Base-by-base conservation (phyloP, 1,284 basidiomycete genomes). In the Cryptococcus maquisensis region DNA sequence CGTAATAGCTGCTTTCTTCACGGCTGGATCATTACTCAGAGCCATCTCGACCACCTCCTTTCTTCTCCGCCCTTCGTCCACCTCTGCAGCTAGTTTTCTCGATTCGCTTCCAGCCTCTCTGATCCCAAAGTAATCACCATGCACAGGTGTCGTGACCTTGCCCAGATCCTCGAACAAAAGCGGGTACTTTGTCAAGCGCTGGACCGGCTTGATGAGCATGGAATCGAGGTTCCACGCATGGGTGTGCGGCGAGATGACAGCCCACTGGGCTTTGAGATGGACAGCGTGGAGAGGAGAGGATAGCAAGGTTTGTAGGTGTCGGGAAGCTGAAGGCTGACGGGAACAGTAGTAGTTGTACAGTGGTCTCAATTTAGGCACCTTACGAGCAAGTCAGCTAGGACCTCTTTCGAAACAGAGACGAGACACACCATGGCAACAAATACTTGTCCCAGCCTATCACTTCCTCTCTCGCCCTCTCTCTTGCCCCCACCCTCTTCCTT, bases 171-270 rank as follows among this genome's bases (percentile, higher is more conserved):
- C 77, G 38, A 97, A 84, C 18, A 97, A 82, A 12, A 96, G 81
- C 0, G 93, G 87, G 70, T 97, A 97, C 72, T 95, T 96, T 62
- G 92, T 83, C 46, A 94, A 81, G n/a, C 90, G 83, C 67, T 94
- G 91, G 7, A 95, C 87, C 32, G 91, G 91, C 73, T 93, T 78
- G 72, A 78, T 96, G 56, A 96, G 84, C 57, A 96, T 82, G 1
- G 91, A 95, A 7, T 88, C 82, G 43, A 97, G 83, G 73, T 97
- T 93, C 94, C 93, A 97, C 1, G 92, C 90, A 66, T 92, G 88
- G 0, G 91, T 88, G 44, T 86, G 81, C 4, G 82, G 80, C 20
- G 86, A 83, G 15, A 89, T 85, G 39, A 85, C 79, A 4, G 78
- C 77, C 69, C 85, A 84, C 24, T 86, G 87, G 23, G 85, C 83